These are phyloP conservation scores for Metarhizium humberi DNA, from an alignment of 2,329 filamentous ascomycete species.

Conservation along the genomic window DNA sequence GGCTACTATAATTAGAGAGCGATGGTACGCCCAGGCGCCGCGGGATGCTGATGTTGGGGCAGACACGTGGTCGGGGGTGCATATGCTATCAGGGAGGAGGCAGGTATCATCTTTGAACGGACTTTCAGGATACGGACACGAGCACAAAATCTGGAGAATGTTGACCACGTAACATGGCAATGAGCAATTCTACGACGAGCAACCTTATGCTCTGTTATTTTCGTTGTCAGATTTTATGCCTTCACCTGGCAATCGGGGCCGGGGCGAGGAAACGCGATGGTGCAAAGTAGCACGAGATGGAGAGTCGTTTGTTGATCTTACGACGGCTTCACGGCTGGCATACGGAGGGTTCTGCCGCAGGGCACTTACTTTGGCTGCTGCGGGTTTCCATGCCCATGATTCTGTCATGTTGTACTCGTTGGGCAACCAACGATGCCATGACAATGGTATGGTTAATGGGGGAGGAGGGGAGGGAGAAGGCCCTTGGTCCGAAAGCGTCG, in stretches of 20 bases:
- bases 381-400: not conserved
- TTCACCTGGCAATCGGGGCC: not conserved
- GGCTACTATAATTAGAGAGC: constrained; percentile 28
- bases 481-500: constrained; percentile 2
- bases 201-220: not conserved
- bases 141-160: constrained; percentile 2
- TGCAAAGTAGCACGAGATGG: not conserved
- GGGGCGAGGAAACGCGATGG: not conserved
- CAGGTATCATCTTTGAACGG: not conserved
- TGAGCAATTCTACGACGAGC: not conserved
- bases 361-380: not conserved
- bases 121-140: constrained; percentile 14
- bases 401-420: not conserved
- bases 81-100: not conserved
- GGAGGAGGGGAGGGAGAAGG: not conserved
- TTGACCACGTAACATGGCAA: not conserved
- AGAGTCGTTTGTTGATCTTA: not conserved
- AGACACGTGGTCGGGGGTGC: not conserved
- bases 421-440: not conserved
- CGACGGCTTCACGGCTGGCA: not conserved
- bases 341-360: not conserved
- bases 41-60: constrained; percentile 10
- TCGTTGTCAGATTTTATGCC: not conserved
- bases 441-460: not conserved
- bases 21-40: constrained; percentile 12